Conservation (phyloP, 2,329 filamentous ascomycete species). For the Cercospora zeae-maydis region DNA sequence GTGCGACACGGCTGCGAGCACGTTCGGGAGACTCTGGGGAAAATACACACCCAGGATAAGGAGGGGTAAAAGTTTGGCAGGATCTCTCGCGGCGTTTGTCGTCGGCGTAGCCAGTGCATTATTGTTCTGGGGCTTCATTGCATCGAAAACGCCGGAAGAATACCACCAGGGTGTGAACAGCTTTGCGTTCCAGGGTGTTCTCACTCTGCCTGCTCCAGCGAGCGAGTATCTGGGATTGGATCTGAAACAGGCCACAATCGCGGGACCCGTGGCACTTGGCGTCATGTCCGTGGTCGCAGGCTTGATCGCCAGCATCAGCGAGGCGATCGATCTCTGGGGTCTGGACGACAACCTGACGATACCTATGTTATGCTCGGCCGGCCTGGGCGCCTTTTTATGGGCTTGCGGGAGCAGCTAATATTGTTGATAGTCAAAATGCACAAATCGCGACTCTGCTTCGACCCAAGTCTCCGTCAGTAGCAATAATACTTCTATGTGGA, state of each 20-base stretch:
- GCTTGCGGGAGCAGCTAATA: slow-evolving; percentile 56
- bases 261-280: slow-evolving; percentile 69
- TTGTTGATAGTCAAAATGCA: not conserved
- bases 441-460: slow-evolving; percentile 2
- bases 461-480: not conserved
- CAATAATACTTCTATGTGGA: not conserved
- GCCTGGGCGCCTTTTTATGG: slow-evolving; percentile 88
- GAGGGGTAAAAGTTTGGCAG: slow-evolving; percentile 85
- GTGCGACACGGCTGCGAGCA: slow-evolving; percentile 97
- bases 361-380: slow-evolving; percentile 81
- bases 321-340: slow-evolving; percentile 85
- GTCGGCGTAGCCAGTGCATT: slow-evolving; percentile 79
- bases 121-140: slow-evolving; percentile 85
- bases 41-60: slow-evolving; percentile 82
- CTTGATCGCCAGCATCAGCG: slow-evolving; percentile 81
- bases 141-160: slow-evolving; percentile 48
- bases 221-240: slow-evolving; percentile 61
- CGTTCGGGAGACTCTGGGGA: slow-evolving; percentile 85
- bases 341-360: slow-evolving; percentile 99
- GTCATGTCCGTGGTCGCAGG: slow-evolving; percentile 83
- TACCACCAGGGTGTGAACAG: slow-evolving; percentile 49
- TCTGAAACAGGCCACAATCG: slow-evolving; percentile 58
- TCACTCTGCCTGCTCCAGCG: slow-evolving; percentile 64
- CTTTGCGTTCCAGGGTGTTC: slow-evolving; percentile 76
- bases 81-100: slow-evolving; percentile 76